Conservation (phyloP, 2,329 filamentous ascomycete species). For the Diaporthe velutina region DNA sequence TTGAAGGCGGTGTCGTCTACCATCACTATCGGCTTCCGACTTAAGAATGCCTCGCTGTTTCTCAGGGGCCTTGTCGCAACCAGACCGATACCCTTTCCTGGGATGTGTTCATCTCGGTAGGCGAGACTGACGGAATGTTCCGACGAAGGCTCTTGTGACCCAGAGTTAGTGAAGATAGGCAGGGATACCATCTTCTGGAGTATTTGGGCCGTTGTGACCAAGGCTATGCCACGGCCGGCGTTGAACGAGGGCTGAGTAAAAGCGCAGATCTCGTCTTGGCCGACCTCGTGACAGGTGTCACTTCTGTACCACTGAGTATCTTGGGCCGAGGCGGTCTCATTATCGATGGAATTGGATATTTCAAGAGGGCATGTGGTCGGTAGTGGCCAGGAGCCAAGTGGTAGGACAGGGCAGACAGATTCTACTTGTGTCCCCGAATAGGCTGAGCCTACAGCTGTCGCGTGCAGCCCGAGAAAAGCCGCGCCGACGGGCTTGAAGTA, state of each 20-base stretch:
- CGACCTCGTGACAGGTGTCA: conserved; percentile 38
- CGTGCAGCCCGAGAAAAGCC: background rate
- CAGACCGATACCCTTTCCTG: conserved; percentile 50
- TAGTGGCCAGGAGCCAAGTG: background rate
- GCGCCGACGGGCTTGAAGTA: background rate
- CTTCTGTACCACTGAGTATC: conserved; percentile 8
- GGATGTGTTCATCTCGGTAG: conserved; percentile 46
- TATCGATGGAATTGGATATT: too few relatives aligned
- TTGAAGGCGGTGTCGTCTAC: conserved; percentile 47
- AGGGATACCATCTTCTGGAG: conserved; percentile 41
- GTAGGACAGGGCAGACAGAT: background rate
- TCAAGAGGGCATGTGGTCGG: conserved; percentile 18
- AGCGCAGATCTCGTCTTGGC: conserved; percentile 43
- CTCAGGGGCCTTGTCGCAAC: conserved; percentile 46
- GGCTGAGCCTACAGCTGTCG: background rate
- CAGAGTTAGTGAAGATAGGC: conserved; percentile 18
- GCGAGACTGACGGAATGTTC: background rate
- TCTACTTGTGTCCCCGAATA: background rate
- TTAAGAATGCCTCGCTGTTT: conserved; percentile 47
- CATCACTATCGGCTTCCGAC: conserved; percentile 48
- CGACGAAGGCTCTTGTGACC: background rate
- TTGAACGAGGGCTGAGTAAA: conserved; percentile 45
- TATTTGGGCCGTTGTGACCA: conserved; percentile 46
- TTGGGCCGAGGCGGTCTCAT: background rate
- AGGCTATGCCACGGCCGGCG: conserved; percentile 44